phyloP scores from a whole-genome alignment of 768 basidiomycete species.

The Udeniomyces megalosporus region DNA sequence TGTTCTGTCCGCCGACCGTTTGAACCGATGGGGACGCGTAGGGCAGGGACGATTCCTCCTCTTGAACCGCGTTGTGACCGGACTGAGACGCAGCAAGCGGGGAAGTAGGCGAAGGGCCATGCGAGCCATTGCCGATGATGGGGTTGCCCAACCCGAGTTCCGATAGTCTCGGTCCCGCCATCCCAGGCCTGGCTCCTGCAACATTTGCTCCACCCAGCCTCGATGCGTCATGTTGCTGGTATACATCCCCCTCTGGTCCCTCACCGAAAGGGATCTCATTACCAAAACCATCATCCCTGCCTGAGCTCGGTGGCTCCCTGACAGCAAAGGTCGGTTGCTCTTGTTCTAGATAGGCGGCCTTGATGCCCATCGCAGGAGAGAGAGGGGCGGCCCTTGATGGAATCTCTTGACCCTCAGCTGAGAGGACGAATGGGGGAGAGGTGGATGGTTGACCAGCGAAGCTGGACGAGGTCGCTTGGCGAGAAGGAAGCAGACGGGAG shows the following conservation, averaged over 20 bases:
- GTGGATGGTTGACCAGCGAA: not conserved
- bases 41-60: conserved; percentile 2
- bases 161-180: too few relatives aligned
- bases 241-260: not conserved
- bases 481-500: not conserved
- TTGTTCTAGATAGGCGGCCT: not conserved
- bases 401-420: not conserved
- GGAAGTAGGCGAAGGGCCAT: not conserved
- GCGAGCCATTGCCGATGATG: too few relatives aligned
- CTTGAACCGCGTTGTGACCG: not conserved
- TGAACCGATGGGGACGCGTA: not conserved
- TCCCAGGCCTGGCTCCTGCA: too few relatives aligned
- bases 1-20: too few relatives aligned
- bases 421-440: not conserved
- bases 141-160: too few relatives aligned
- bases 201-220: too few relatives aligned
- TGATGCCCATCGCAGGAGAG: not conserved
- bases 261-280: conserved; percentile 14
- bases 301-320: not conserved
- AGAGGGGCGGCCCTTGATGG: not conserved
- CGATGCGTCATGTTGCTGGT: not conserved
- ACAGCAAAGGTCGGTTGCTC: not conserved
- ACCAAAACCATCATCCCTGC: conserved; percentile 8
- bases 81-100: not conserved
- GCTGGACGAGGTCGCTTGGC: not conserved